phyloP scores from a whole-genome alignment of 768 basidiomycete genomes.

The Pisolithus microcarpus region DNA sequence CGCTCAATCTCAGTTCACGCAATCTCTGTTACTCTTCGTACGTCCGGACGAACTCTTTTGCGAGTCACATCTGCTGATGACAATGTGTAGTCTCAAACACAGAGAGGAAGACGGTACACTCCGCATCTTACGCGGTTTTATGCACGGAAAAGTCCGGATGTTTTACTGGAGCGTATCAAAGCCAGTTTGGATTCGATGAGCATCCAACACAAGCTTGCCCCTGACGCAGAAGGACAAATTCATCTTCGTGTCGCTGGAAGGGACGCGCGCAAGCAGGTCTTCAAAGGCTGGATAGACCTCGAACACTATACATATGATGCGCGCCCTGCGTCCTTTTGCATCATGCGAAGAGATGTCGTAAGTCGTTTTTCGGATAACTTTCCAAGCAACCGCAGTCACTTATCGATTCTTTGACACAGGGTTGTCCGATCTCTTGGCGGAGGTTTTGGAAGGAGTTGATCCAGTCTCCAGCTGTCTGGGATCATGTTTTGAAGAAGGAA shows the following conservation, averaged over 20 bases:
- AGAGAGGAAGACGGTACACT: conserved; percentile 62
- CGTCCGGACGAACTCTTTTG: conserved; percentile 16
- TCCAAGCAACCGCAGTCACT: neutral
- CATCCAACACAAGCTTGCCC: conserved; percentile 44
- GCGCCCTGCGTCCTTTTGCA: conserved; percentile 52
- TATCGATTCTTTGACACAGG: conserved; percentile 31
- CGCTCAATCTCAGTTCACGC: conserved; percentile 68
- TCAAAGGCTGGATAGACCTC: conserved; percentile 70
- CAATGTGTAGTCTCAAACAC: conserved; percentile 66
- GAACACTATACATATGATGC: conserved; percentile 51
- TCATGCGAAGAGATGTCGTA: conserved; percentile 66
- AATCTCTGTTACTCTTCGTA: conserved; percentile 76
- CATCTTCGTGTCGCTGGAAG: conserved; percentile 59
- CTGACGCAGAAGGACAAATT: conserved; percentile 18
- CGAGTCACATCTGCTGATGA: neutral
- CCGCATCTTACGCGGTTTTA: conserved; percentile 82
- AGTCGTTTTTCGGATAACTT: conserved; percentile 14
- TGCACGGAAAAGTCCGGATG: conserved; percentile 45
- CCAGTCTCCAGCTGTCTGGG: conserved; percentile 42
- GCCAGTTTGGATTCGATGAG: conserved; percentile 42
- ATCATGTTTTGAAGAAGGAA: conserved; percentile 42
- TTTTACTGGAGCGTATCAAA: conserved; percentile 47
- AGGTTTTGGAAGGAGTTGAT: conserved; percentile 66
- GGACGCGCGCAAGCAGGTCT: conserved; percentile 55
- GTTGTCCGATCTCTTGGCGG: conserved; percentile 74